phyloP scores from a whole-genome alignment of 108 stramenopile genomes.

The Cylindrotheca fusiformis region DNA sequence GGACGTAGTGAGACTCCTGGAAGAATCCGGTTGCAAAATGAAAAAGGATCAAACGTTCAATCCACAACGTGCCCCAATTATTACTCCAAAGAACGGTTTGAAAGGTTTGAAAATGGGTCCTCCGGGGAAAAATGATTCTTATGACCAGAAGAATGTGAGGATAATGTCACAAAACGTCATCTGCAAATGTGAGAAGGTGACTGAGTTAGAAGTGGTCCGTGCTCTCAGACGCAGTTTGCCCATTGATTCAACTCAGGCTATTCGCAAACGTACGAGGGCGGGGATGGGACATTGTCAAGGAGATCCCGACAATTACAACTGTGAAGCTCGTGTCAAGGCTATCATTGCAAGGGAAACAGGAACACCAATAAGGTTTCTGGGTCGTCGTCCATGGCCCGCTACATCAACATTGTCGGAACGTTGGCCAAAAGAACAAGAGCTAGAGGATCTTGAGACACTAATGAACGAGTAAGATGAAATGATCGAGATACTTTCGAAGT shows the following conservation, averaged over 20 bases:
- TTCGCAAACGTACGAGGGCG: conserved; percentile 71
- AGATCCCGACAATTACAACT: conserved; percentile 68
- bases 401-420: conserved; percentile 66
- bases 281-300: conserved; percentile 81
- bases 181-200: conserved; percentile 83
- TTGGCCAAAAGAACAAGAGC: conserved; percentile 69
- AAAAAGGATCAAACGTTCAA: conserved; percentile 57
- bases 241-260: conserved; percentile 73
- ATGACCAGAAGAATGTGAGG: conserved; percentile 46
- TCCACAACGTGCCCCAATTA: conserved; percentile 76
- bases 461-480: too few species aligned
- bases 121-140: conserved; percentile 57
- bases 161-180: conserved; percentile 72
- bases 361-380: conserved; percentile 50
- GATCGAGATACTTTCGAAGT: too few species aligned
- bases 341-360: conserved; percentile 72
- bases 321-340: conserved; percentile 66
- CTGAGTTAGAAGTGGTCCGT: conserved; percentile 72
- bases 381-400: conserved; percentile 77
- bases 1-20: conserved; percentile 60
- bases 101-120: conserved; percentile 67
- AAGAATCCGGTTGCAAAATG: conserved; percentile 49
- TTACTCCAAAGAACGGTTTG: conserved; percentile 70
- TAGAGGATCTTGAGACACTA: conserved; percentile 43
- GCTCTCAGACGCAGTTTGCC: conserved; percentile 68